Evolutionary conservation across 768 basidiomycete genomes (phyloP).

Genomic region (Suillus placidus): DNA sequence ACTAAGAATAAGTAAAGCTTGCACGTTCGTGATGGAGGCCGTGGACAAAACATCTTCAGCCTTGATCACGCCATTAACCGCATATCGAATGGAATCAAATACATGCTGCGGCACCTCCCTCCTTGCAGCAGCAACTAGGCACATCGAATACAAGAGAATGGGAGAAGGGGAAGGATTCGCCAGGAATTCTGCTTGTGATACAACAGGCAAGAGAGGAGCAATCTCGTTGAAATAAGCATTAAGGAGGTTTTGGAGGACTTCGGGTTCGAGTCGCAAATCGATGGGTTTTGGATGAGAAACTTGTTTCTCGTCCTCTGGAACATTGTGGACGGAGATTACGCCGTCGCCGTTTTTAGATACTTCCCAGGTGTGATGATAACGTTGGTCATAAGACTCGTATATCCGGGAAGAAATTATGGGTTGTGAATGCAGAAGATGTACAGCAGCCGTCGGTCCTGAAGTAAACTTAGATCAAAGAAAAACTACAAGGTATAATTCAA

Average conservation of each 20-base stretch:
- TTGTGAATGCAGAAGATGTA: conserved; percentile 89
- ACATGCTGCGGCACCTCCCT: conserved; percentile 81
- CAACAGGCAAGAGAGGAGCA: conserved; percentile 85
- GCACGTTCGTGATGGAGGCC: conserved; percentile 83
- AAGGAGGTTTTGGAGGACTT: conserved; percentile 77
- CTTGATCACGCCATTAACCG: conserved; percentile 86
- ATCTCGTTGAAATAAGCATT: conserved; percentile 93
- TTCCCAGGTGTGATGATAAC: conserved; percentile 88
- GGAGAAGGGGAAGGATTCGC: conserved; percentile 71
- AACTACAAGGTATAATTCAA: conserved; percentile 13
- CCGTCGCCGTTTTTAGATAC: conserved; percentile 85
- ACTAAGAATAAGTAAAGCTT: conserved; percentile 81
- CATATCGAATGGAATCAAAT: conserved; percentile 88
- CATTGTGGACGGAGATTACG: conserved; percentile 79
- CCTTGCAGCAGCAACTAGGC: conserved; percentile 85
- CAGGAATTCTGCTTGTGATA: conserved; percentile 88
- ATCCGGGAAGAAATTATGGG: conserved; percentile 81
- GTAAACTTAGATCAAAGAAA: conserved; percentile 34
- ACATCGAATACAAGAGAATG: conserved; percentile 90
- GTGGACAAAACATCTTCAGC: conserved; percentile 90
- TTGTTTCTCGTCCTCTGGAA: conserved; percentile 57
- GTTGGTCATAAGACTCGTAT: conserved; percentile 85
- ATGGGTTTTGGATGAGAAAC: conserved; percentile 59
- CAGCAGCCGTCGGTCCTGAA: conserved; percentile 83
- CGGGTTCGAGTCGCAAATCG: conserved; percentile 75